Percentiles rank a stretch among this genome's conserved stretches.
phyloP scores from a whole-genome alignment of 805 yeast genomes.

The Wickerhamiella azymoides region DNA sequence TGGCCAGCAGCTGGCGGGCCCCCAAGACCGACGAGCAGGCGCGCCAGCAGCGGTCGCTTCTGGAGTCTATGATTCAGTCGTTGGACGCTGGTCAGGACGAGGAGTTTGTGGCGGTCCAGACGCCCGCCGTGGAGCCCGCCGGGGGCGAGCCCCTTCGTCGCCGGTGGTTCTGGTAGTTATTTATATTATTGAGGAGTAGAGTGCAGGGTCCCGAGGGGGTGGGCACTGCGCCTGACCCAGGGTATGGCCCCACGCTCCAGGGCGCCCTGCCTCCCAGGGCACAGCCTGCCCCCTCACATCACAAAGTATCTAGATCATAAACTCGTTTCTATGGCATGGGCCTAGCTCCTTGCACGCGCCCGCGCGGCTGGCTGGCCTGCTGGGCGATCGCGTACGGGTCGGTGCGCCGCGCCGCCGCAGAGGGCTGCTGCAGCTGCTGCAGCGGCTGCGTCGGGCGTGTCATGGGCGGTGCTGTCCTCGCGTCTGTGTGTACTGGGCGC shows the following conservation, averaged over 20 bases:
- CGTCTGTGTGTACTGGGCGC: conserved; percentile 5
- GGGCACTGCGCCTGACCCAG: too few relatives aligned
- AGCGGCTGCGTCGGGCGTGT: not conserved
- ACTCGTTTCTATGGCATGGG: conserved; percentile 4
- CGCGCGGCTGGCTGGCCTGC: not conserved
- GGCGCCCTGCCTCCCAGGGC: too few relatives aligned
- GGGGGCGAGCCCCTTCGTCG: not conserved
- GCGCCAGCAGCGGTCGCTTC: conserved; percentile 10
- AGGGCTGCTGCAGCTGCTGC: not conserved
- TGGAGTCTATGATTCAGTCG: conserved; percentile 11
- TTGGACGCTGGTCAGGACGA: conserved; percentile 10
- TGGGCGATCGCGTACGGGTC: conserved; percentile 3
- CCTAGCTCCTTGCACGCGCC: conserved; percentile 4
- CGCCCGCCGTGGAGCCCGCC: not conserved
- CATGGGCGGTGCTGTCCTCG: conserved; percentile 4
- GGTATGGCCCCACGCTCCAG: too few relatives aligned
- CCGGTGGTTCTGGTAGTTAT: conserved; percentile 4
- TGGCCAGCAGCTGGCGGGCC: conserved; percentile 10
- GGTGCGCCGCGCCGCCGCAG: not conserved
- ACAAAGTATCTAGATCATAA: too few relatives aligned
- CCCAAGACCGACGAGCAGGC: conserved; percentile 5
- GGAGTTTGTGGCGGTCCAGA: conserved; percentile 1
- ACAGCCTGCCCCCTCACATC: too few relatives aligned
- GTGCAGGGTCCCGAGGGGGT: too few relatives aligned
- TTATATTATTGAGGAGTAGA: too few relatives aligned